phyloP scores from a whole-genome alignment of 2,329 filamentous ascomycete species.

The Penicillium italicum region DNA sequence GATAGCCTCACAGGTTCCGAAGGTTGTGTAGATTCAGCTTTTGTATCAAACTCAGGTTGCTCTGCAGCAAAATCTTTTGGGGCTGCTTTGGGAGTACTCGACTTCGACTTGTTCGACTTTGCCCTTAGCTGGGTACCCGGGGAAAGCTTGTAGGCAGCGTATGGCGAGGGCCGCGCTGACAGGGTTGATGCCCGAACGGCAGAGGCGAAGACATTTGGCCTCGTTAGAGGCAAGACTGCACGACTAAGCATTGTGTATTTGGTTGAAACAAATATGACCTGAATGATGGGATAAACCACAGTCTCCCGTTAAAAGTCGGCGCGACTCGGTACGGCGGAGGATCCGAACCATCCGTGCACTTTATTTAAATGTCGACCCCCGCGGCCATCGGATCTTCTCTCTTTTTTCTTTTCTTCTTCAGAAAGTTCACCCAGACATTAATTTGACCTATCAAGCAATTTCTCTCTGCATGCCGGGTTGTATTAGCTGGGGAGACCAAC shows the following conservation, averaged over 20 bases:
- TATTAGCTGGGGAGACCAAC: constrained; percentile 51
- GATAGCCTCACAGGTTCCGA: constrained; percentile 26
- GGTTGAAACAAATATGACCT: constrained; percentile 6
- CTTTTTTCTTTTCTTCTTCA: constrained; percentile 42
- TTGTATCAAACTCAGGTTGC: constrained; percentile 40
- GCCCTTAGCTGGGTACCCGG: constrained; percentile 21
- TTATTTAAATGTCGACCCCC: constrained; percentile 7
- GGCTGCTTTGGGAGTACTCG: constrained; percentile 20
- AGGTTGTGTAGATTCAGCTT: constrained; percentile 31
- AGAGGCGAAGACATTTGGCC: constrained; percentile 39
- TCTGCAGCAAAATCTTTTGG: constrained; percentile 33
- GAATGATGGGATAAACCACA: constrained; percentile 13
- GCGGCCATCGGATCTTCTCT: constrained; percentile 22
- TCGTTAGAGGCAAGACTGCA: constrained; percentile 44
- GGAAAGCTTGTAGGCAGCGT: constrained; percentile 35
- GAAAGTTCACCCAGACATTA: constrained; percentile 57
- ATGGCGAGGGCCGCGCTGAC: constrained; percentile 35
- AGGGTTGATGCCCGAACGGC: constrained; percentile 35
- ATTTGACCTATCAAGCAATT: constrained; percentile 56
- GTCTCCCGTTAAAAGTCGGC: constrained; percentile 32
- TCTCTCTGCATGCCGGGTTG: constrained; percentile 57
- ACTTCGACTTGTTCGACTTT: constrained; percentile 28
- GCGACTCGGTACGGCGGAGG: constrained; percentile 22
- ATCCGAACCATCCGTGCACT: constrained; percentile 26
- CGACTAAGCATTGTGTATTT: constrained; percentile 43